Base-by-base conservation (phyloP, 495 filamentous ascomycete species). In the Tuber aestivum region DNA sequence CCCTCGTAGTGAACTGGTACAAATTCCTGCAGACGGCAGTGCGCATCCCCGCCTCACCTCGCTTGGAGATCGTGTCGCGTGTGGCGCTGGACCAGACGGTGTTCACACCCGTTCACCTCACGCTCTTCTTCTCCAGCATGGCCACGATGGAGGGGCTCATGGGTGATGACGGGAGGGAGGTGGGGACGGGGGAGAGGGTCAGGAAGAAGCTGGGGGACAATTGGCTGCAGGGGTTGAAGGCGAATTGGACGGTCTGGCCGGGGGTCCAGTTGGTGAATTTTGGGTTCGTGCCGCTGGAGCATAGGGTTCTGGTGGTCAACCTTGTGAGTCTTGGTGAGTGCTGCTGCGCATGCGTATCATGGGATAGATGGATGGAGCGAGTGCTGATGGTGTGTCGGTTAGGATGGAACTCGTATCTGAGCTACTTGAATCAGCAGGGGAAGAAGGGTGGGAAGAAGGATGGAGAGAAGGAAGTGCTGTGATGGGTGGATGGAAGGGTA, bases 401-500 rank as follows among this genome's bases (percentile, higher is more conserved):
- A 89, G 95, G 94, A 76, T 99, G 95, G 95, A 99, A 99, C 83
- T 97, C 93, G 83, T 95, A 97, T 84, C 84, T 99, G 71, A 97
- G 94, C 85, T 91, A 88, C 83, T 85, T 96, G 76, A 97, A 94
- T 85, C 94, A 84, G 61, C 79, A 80, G 38, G 48, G 35, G 71
- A 73, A 27, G 50, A 72, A 74, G 42, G 72, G 72, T 7, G 27
- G 12, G 27, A 41, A 65, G 23, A 61, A 70, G 12, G 5, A 14
- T 16, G 42, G 42, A 10, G 42, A 2, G 42, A 44, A 44, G 27
- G 56, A 65, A 65, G 56, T 18, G 12, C 4, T 32, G n/a, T 65
- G 56, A 65, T n/a, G 23, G 23, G 20, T 12, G 23, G 23, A 32
- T n/a, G n/a, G n/a, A n/a, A 27, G 9, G n/a, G 8, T 32, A 14